These are phyloP conservation scores for Vaccinium corymbosum DNA, from an alignment of 148 eudicot genomes.

Conservation along the genomic window DNA sequence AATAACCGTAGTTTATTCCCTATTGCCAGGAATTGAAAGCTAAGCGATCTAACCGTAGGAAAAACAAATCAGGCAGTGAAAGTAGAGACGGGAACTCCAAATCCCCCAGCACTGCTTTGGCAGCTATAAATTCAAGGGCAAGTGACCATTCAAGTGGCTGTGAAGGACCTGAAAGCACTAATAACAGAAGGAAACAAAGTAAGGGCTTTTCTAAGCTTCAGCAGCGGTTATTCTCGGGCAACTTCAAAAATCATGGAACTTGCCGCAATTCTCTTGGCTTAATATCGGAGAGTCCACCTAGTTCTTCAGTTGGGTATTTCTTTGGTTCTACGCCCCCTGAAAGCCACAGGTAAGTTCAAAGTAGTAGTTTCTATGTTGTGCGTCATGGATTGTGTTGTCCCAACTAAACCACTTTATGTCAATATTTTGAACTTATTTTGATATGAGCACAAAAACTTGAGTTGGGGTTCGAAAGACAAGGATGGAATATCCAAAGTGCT, in stretches of 20 bases:
- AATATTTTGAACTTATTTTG: constrained; percentile 3
- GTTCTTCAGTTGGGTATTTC: constrained; percentile 85
- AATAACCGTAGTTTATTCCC: background rate
- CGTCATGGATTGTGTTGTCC: background rate
- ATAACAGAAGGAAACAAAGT: constrained; percentile 55
- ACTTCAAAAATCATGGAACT: constrained; percentile 58
- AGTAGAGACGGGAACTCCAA: constrained; percentile 47
- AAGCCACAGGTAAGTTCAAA: constrained; percentile 58
- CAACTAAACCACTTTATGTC: background rate
- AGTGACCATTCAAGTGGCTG: constrained; percentile 36
- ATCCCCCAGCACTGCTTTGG: constrained; percentile 29
- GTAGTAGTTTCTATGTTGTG: constrained; percentile 1
- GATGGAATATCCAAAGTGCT: constrained; percentile 1
- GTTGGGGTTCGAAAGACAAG: background rate
- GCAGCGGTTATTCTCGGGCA: constrained; percentile 67
- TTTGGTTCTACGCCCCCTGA: constrained; percentile 96
- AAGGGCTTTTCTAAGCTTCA: constrained; percentile 64
- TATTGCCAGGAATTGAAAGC: constrained; percentile 66
- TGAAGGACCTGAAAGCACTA: constrained; percentile 46
- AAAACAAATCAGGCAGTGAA: constrained; percentile 35
- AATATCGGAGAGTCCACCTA: constrained; percentile 89
- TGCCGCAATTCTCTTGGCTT: constrained; percentile 45
- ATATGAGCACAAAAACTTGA: background rate
- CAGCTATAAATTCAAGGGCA: constrained; percentile 25
- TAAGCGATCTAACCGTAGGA: constrained; percentile 52